Base-by-base conservation (phyloP, 805 yeast species). In the Nematodospora valgi region DNA sequence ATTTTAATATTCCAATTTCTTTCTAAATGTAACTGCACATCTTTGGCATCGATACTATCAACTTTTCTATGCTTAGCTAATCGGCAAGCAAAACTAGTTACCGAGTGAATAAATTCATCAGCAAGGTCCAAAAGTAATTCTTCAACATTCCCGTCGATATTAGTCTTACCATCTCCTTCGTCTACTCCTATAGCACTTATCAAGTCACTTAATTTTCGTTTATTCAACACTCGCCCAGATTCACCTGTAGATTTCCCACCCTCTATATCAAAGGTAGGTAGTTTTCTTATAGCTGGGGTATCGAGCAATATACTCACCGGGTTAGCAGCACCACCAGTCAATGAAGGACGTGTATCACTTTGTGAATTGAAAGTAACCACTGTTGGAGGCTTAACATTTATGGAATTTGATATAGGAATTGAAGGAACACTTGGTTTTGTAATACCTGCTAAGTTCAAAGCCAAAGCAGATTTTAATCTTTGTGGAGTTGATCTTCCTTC, bases 101-200 rank as follows among this genome's bases (percentile, higher is more conserved):
- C 96, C 31, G 86, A 81, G 6, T 84, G 76, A 11, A 93, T 93
- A 54, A 93, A 93, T 54, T 93, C 98, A 59, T 93, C 99, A 0
- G 98, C 97, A 31, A 93, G 64, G 58, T 93, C 98, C 28, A 93
- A 68, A 23, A 93, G 63, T 25, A 93, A 64, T 48, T 91, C 98
- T 58, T 89, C 96, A 12, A 87, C 95, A 59, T 93, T 97, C 18
- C 97, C 98, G 58, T 91, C 98, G 38, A 93, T 84, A 4, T 74
- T 73, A 5, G 95, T 80, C 49, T 88, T 95, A 12, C 91, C 84
- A 53, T 91, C 97, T 27, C 95, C 96, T 56, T 82, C 93, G 55
- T 84, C 91, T 2, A 81, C 76, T 5, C 89, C 93, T 11, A 81
- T 85, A 2, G 86, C 78, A 52, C 80, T 78, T 5, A 93, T 93